Percentiles rank a stretch among this genome's conserved stretches.
Conservation (phyloP, 2,329 filamentous ascomycete species). For the Hypoxylon sp. region DNA sequence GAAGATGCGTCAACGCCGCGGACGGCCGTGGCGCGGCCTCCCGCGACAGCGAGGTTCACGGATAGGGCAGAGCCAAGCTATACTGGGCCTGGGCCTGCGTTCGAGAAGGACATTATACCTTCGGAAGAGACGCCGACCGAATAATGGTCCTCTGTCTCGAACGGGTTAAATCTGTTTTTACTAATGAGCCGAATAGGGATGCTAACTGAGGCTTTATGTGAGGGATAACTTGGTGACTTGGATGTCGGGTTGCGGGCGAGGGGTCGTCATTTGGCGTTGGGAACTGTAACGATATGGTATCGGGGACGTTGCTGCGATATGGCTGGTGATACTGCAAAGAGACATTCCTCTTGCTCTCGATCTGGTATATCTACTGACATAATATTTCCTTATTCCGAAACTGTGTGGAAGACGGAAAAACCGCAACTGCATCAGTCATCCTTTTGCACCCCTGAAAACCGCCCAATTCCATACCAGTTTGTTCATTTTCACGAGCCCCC, state of each 20-base stretch:
- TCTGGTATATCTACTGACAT: slow-evolving; percentile 1
- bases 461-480: not conserved
- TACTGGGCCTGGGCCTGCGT: slow-evolving; percentile 57
- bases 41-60: slow-evolving; percentile 9
- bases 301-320: slow-evolving; percentile 1
- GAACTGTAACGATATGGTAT: slow-evolving; percentile 2
- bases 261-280: slow-evolving; percentile 18
- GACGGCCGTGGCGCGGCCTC: slow-evolving; percentile 36
- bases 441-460: slow-evolving; percentile 6
- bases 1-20: slow-evolving; percentile 50
- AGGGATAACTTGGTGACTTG: not conserved
- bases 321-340: not conserved
- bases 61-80: slow-evolving; percentile 57
- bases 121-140: slow-evolving; percentile 49
- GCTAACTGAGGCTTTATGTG: not conserved
- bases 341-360: slow-evolving; percentile 1
- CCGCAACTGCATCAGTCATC: slow-evolving; percentile 15
- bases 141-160: not conserved
- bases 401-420: slow-evolving; percentile 13
- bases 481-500: not conserved
- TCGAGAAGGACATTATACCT: slow-evolving; percentile 58
- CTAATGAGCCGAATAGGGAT: slow-evolving; percentile 9
- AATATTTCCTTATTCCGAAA: slow-evolving; percentile 11
- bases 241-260: not conserved
- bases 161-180: slow-evolving; percentile 18